Conservation (phyloP, 2,329 filamentous ascomycete species). For the Moelleriella libera region DNA sequence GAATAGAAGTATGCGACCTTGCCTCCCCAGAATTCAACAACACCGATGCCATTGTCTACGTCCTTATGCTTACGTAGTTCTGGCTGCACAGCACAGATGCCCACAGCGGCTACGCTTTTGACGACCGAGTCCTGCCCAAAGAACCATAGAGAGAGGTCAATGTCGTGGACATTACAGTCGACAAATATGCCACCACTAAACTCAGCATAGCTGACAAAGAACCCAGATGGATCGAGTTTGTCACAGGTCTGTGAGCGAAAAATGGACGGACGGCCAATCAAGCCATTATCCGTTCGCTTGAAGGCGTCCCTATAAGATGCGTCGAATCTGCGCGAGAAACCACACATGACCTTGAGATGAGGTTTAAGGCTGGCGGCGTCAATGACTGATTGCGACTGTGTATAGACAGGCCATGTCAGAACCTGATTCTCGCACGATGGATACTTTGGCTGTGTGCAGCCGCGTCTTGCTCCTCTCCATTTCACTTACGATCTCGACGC, state of each 20-base stretch:
- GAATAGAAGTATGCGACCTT: constrained; percentile 53
- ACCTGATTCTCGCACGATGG: background rate
- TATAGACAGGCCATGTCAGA: background rate
- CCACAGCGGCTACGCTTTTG: constrained; percentile 16
- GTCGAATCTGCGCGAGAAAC: constrained; percentile 37
- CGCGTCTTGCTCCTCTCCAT: constrained; percentile 17
- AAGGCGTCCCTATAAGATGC: constrained; percentile 49
- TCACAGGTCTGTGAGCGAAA: constrained; percentile 56
- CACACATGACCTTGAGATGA: constrained; percentile 46
- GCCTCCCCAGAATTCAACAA: constrained; percentile 52
- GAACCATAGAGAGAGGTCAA: constrained; percentile 24
- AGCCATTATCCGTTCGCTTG: constrained; percentile 32
- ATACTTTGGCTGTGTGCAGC: background rate
- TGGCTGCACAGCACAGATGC: constrained; percentile 17
- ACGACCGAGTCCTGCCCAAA: constrained; percentile 16
- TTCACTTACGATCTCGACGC: constrained; percentile 37
- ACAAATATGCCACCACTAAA: constrained; percentile 57
- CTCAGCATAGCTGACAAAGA: constrained; percentile 54
- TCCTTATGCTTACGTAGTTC: constrained; percentile 17
- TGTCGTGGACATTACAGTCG: constrained; percentile 58
- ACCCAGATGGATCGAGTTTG: constrained; percentile 50
- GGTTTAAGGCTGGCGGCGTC: constrained; percentile 40
- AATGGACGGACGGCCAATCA: constrained; percentile 45
- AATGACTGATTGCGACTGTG: constrained; percentile 44
- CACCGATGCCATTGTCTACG: constrained; percentile 25